A percentile compares a stretch with the other conserved stretches of the same genome.
Evolutionary conservation across 2,329 filamentous ascomycete species (phyloP).

Genomic region (Fusarium camptoceras): DNA sequence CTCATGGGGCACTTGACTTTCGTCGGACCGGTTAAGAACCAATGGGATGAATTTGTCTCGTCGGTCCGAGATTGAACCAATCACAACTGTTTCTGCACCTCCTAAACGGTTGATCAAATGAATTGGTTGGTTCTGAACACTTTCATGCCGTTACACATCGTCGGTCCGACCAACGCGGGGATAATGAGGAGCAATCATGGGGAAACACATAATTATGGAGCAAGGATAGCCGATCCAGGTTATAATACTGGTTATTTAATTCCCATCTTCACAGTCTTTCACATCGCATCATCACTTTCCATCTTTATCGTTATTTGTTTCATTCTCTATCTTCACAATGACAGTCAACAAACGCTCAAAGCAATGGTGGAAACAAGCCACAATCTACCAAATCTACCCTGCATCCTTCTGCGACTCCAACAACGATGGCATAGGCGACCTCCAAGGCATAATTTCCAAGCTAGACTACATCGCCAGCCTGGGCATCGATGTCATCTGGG

Average conservation of each 20-base stretch:
- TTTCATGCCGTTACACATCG: not conserved
- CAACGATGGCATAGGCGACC: conserved; percentile 64
- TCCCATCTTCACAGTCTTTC: not conserved
- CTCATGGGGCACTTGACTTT: not conserved
- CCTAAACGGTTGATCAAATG: not conserved
- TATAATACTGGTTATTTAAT: conserved; percentile 2
- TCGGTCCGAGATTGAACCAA: conserved; percentile 40
- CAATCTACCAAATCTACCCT: conserved; percentile 69
- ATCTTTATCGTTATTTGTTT: rapidly evolving
- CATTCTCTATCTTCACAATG: conserved; percentile 10
- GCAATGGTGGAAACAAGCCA: conserved; percentile 66
- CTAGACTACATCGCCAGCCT: conserved; percentile 57
- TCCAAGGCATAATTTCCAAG: conserved; percentile 65
- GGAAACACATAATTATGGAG: conserved; percentile 1
- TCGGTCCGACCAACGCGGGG: conserved; percentile 33
- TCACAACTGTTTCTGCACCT: not conserved
- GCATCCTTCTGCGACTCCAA: conserved; percentile 67
- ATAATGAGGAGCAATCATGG: not conserved
- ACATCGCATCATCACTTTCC: not conserved
- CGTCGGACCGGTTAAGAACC: conserved; percentile 36
- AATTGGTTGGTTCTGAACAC: too few species aligned
- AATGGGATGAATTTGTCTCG: not conserved
- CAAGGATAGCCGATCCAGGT: not conserved
- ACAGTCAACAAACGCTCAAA: conserved; percentile 37
- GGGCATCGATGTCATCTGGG: conserved; percentile 43